phyloP scores from a whole-genome alignment of 2,329 filamentous ascomycete genomes.

The Trichoderma simmonsii region DNA sequence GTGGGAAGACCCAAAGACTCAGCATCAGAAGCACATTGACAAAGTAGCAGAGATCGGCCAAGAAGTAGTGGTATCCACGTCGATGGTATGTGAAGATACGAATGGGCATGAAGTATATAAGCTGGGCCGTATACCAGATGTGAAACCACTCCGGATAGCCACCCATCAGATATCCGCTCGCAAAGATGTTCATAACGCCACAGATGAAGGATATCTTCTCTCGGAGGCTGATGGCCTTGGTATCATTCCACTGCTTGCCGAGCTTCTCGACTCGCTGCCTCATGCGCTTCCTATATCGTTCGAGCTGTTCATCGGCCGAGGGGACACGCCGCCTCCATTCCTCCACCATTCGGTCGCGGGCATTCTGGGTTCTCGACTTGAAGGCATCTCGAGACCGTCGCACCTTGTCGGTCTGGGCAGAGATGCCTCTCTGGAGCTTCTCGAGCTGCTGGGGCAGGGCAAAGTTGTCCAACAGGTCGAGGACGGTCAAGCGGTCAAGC shows the following conservation, averaged over 20 bases:
- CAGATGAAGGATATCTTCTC: constrained; percentile 97
- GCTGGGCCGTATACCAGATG: constrained; percentile 83
- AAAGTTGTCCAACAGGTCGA: constrained; percentile 93
- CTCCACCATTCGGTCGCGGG: constrained; percentile 86
- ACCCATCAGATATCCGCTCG: constrained; percentile 91
- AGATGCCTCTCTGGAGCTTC: constrained; percentile 79
- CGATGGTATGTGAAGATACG: constrained; percentile 87
- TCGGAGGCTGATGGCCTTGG: constrained; percentile 78
- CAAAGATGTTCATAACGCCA: constrained; percentile 94
- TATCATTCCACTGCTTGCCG: constrained; percentile 81
- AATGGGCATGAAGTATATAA: constrained; percentile 95
- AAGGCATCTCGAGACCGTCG: constrained; percentile 77
- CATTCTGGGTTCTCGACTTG: constrained; percentile 70
- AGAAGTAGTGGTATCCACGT: constrained; percentile 93
- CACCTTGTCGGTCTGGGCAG: constrained; percentile 80
- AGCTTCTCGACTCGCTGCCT: constrained; percentile 83
- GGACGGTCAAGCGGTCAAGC: constrained; percentile 82
- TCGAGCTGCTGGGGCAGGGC: constrained; percentile 87
- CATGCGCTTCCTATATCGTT: constrained; percentile 87
- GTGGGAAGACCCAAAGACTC: constrained; percentile 85
- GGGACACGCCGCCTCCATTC: constrained; percentile 87
- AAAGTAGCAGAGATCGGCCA: constrained; percentile 97
- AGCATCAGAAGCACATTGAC: constrained; percentile 84
- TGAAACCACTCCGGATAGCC: constrained; percentile 83
- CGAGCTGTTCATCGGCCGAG: constrained; percentile 85